Evolutionary conservation across 345 rosid species (phyloP), one percentile per base, ranked within the genome.

Genomic region (Sisymbrium altissimum): DNA sequence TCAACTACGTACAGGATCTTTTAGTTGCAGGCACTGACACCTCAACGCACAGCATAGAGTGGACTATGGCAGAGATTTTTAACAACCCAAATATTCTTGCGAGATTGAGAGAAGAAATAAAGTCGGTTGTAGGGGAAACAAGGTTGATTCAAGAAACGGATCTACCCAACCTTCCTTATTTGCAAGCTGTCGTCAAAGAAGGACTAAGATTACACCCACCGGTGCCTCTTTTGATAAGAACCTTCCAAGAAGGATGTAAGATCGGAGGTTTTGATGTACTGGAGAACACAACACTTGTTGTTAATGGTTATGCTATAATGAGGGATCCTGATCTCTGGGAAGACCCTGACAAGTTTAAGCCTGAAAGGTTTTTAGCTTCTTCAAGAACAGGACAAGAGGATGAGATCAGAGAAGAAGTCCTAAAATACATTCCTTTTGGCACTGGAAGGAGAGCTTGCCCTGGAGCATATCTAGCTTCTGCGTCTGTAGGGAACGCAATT

Each of bases 61-160:
- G 89, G 91, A 85, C 86, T 39, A 69, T 85, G 19, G 79, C 90
- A 19, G 90, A 89, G 77, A 80, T 86, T 59, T 81, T 85, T 18
- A 89, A 83, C 35, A 81, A 79, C 55, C 91, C 86, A 6, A 64
- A 71, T 1, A 57, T 85, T 32, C 70, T 82, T 83, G 56, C 64
- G 54, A 48, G 19, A 17, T 12, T 48, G 12, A 48, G 54, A 48
- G 29, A 19, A 19, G 54, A 48, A 19, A 48, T 48, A 4, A 13
- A 48, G 0, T 9, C 14, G 6, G 54, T 48, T 48, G 54, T 48
- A 48, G 54, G 54, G 27, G 11, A 11, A 9, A 19, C 54, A 48
- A 19, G 54, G 54, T 9, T 48, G 54, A 9, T 48, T 48, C 54
- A 48, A 48, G 54, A 48, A 48, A 19, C 54, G 0, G 54, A 48